Conservation (phyloP, 2,329 filamentous ascomycete species). For the Pezicula neosporulosa region DNA sequence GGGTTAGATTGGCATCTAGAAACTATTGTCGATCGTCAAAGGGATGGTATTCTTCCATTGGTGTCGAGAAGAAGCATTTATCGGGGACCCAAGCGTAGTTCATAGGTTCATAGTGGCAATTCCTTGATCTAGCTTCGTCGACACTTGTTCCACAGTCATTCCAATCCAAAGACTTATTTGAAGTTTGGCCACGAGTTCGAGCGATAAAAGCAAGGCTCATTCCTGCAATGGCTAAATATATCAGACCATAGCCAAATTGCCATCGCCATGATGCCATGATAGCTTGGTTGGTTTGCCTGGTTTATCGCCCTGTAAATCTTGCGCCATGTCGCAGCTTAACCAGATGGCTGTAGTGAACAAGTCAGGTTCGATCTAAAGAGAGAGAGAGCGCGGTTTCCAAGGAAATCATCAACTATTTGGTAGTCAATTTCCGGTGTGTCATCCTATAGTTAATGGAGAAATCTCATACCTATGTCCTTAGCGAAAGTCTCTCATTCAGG, state of each 20-base stretch:
- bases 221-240: too few species aligned
- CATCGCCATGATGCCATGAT: too few species aligned
- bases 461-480: not conserved
- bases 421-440: not conserved
- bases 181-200: not conserved
- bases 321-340: too few species aligned
- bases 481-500: not conserved
- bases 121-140: not conserved
- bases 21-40: conserved; percentile 1
- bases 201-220: not conserved
- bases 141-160: not conserved
- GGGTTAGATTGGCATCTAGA: not conserved
- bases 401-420: not conserved
- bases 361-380: too few species aligned
- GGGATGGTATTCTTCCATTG: not conserved
- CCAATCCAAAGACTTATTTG: not conserved
- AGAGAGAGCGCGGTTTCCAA: too few species aligned
- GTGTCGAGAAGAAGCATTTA: not conserved
- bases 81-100: not conserved
- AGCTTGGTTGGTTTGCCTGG: too few species aligned
- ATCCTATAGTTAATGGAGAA: not conserved
- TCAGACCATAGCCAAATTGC: too few species aligned
- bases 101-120: conserved; percentile 1
- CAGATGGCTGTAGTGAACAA: too few species aligned
- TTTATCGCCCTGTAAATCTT: too few species aligned